Evolutionary conservation across 768 basidiomycete genomes (phyloP).

Genomic region (Phlebiopsis gigantea): DNA sequence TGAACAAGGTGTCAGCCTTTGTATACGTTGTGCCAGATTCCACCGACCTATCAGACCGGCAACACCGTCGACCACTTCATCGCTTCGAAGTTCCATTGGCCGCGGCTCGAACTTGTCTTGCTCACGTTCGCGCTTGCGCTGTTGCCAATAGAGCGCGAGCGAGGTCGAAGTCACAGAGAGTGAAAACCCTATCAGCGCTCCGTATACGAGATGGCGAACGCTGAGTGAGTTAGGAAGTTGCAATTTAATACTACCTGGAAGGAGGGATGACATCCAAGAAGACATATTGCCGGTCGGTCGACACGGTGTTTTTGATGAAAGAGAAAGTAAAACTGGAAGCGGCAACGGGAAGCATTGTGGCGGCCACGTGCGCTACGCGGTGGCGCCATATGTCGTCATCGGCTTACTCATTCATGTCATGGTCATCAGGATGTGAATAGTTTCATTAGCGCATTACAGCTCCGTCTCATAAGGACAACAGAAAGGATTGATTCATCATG

Average conservation of each 20-base stretch:
- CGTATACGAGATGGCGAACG: conserved; percentile 34
- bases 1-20: background rate
- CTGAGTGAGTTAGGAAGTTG: background rate
- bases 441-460: too few relatives aligned
- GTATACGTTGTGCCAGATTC: background rate
- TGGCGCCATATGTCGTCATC: background rate
- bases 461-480: too few relatives aligned
- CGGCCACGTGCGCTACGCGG: conserved; percentile 3
- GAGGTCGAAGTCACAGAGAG: conserved; percentile 71
- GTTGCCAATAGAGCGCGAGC: conserved; percentile 46
- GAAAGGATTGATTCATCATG: too few relatives aligned
- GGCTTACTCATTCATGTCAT: too few relatives aligned
- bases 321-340: background rate
- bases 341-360: background rate
- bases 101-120: conserved; percentile 32
- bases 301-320: background rate
- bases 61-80: conserved; percentile 78
- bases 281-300: background rate
- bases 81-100: conserved; percentile 68
- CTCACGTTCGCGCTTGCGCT: conserved; percentile 40
- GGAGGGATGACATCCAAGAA: background rate
- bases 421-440: too few relatives aligned
- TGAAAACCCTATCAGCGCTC: conserved; percentile 70
- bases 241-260: background rate
- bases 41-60: conserved; percentile 76